A percentile compares a stretch with the other conserved stretches of the same genome.
Conservation (phyloP, 2,329 filamentous ascomycete genomes). For the Trichoderma sp. region DNA sequence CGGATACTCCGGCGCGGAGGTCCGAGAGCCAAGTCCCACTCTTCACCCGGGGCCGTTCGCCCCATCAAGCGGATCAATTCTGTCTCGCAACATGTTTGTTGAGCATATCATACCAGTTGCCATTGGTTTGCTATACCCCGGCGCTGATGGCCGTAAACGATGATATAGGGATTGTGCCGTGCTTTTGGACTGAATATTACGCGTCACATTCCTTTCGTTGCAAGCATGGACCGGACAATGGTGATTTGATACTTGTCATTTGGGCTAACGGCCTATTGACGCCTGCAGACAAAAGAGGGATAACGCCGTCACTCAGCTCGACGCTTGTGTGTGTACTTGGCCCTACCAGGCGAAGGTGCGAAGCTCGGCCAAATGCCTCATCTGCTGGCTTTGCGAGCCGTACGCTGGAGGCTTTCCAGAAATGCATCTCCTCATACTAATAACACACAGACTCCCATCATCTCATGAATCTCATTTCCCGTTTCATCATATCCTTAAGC, state of each 20-base stretch:
- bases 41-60: not conserved
- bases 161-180: not conserved
- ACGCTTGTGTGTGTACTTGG: not conserved
- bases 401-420: not conserved
- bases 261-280: not conserved
- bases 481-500: not conserved
- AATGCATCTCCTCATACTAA: not conserved
- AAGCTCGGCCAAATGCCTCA: not conserved
- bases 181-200: not conserved
- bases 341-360: not conserved
- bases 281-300: constrained; percentile 8
- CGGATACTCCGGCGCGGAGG: not conserved
- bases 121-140: not conserved
- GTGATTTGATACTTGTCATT: constrained; percentile 14
- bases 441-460: not conserved
- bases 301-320: constrained; percentile 13
- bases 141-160: not conserved
- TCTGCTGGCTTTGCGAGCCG: too few relatives aligned
- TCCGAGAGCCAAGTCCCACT: constrained; percentile 4
- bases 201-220: constrained; percentile 7
- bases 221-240: not conserved
- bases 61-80: not conserved
- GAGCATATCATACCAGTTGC: not conserved
- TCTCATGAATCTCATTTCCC: too few relatives aligned
- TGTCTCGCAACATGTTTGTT: not conserved